A percentile compares a stretch with the other conserved stretches of the same genome.
phyloP scores from a whole-genome alignment of 495 filamentous ascomycete species.

The Talaromyces stipitatus region DNA sequence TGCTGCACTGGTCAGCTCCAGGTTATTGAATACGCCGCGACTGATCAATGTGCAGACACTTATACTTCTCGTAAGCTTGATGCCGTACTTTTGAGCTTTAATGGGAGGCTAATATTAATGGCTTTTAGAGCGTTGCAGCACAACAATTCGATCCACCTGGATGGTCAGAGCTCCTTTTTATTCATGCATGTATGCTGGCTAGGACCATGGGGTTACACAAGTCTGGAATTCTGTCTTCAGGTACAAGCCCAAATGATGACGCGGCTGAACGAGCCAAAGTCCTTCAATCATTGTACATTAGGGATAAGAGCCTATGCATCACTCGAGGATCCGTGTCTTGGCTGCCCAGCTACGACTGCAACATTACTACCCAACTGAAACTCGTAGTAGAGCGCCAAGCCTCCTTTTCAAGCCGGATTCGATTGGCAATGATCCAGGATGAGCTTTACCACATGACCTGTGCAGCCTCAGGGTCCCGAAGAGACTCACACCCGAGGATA shows the following conservation, averaged over 20 bases:
- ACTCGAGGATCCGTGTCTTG: background rate
- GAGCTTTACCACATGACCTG: background rate
- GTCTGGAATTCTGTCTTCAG: background rate
- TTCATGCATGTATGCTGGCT: background rate
- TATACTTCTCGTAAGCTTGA: background rate
- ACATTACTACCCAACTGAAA: background rate
- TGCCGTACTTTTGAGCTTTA: background rate
- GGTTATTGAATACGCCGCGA: constrained; percentile 1
- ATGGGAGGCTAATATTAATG: background rate
- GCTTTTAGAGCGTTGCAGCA: constrained; percentile 2
- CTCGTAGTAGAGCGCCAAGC: background rate
- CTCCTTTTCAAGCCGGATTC: background rate
- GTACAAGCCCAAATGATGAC: background rate
- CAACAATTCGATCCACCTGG: background rate
- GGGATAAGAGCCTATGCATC: background rate
- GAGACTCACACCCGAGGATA: background rate
- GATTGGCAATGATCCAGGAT: constrained; percentile 1
- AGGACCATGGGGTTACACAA: background rate
- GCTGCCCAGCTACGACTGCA: constrained; percentile 1
- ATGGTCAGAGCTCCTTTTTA: background rate
- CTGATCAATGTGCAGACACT: constrained; percentile 5
- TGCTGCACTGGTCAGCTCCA: background rate
- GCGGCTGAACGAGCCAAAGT: background rate
- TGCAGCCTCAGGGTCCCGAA: background rate
- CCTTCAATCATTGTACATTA: background rate